Percentiles rank a stretch among this genome's conserved stretches.
These are phyloP conservation scores for Trichoderma lentiforme DNA, from an alignment of 2,329 filamentous ascomycete species.

Conservation along the genomic window DNA sequence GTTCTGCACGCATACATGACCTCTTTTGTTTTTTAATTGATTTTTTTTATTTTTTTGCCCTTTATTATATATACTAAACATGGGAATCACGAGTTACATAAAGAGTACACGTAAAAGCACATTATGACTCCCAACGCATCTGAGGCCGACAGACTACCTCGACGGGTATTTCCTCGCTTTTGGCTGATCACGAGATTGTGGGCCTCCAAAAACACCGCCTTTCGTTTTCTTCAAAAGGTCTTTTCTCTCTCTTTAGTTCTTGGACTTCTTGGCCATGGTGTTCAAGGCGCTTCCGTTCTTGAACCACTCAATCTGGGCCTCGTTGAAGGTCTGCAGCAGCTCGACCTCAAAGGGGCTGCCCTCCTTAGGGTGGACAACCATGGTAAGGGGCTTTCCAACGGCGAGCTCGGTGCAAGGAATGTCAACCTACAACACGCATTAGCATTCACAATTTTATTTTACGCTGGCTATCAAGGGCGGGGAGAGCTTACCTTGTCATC, in stretches of 20 bases:
- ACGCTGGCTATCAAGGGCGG: constrained; percentile 2
- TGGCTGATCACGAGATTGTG: not conserved
- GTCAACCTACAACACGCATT: constrained; percentile 57
- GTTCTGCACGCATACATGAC: not conserved
- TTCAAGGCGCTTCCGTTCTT: constrained; percentile 96
- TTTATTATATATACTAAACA: constrained; percentile 17
- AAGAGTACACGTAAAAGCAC: not conserved
- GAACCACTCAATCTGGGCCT: constrained; percentile 98
- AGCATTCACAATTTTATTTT: not conserved
- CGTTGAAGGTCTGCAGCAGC: constrained; percentile 96
- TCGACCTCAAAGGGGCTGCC: constrained; percentile 77
- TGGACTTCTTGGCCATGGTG: constrained; percentile 81
- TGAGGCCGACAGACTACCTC: not conserved
- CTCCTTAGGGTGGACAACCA: constrained; percentile 87
- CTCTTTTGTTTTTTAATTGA: not conserved
- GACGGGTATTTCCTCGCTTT: not conserved
- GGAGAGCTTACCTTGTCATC: constrained; percentile 66
- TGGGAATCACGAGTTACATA: constrained; percentile 15
- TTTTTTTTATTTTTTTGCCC: not conserved
- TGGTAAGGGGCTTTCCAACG: constrained; percentile 88
- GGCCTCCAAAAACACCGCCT: not conserved
- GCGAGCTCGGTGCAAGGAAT: constrained; percentile 83
- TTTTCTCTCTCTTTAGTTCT: constrained; percentile 30
- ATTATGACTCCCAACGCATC: constrained; percentile 3
- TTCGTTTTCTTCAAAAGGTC: not conserved